Conservation (phyloP, 176 grass and related monocot genomes). For the Zea luxurians region DNA sequence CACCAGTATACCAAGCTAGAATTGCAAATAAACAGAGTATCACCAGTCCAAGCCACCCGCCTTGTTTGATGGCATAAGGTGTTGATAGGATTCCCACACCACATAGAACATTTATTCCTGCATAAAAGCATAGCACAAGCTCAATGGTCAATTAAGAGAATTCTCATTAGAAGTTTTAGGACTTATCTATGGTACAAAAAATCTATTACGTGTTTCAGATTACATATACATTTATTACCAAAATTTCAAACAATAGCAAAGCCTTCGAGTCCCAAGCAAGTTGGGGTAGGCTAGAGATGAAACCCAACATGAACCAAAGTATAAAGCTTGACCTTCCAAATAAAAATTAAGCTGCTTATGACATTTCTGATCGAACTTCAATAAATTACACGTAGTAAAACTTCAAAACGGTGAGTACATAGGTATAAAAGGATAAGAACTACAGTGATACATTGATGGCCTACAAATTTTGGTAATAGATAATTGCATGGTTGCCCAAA, state of each 20-base stretch:
- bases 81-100: slow-evolving; percentile 92
- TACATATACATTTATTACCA: neutral
- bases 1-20: slow-evolving; percentile 76
- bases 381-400: neutral
- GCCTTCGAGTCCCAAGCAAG: neutral
- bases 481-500: neutral
- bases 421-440: neutral
- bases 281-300: neutral
- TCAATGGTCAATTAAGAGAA: neutral
- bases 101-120: slow-evolving; percentile 89
- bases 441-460: neutral
- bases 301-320: neutral
- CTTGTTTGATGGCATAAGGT: slow-evolving; percentile 81
- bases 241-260: neutral
- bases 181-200: neutral
- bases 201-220: neutral
- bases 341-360: neutral
- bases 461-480: neutral
- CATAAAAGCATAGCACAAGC: neutral
- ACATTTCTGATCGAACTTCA: neutral
- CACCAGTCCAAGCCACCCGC: slow-evolving; percentile 69
- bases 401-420: neutral
- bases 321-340: neutral
- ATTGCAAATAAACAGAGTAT: slow-evolving; percentile 68
- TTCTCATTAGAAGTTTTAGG: neutral